phyloP scores from a whole-genome alignment of 1,284 basidiomycete genomes.

The Agroathelia rolfsii region DNA sequence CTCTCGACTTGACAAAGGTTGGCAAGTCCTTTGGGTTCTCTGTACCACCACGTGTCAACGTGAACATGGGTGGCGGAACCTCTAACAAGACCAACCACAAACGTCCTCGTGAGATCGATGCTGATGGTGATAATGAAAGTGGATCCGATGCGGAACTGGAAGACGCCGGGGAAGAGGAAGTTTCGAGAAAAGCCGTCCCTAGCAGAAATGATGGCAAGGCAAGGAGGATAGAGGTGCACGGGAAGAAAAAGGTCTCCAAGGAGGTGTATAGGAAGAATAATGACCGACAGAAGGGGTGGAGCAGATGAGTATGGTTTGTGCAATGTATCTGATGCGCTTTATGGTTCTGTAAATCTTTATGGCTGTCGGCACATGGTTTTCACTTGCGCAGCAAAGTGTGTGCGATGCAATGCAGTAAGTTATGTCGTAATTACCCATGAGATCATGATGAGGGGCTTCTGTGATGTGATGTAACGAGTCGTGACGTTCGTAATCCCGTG shows the following conservation, averaged over 20 bases:
- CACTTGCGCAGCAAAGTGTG: too few species aligned
- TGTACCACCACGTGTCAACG: constrained; percentile 85
- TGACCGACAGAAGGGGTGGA: constrained; percentile 38
- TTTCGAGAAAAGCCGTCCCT: constrained; percentile 7
- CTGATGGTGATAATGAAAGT: too few species aligned
- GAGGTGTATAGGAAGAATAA: constrained; percentile 57
- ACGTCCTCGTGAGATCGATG: too few species aligned
- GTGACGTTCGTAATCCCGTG: too few species aligned
- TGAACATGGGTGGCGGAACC: constrained; percentile 55
- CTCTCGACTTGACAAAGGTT: constrained; percentile 89
- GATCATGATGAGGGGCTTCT: too few species aligned
- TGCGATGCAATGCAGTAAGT: too few species aligned
- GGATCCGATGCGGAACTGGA: too few species aligned
- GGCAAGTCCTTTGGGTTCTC: constrained; percentile 94
- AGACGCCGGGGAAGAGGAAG: constrained; percentile 37
- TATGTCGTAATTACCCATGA: too few species aligned
- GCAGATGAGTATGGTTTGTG: constrained; percentile 67
- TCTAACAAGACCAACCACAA: too few species aligned
- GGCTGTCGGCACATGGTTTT: too few species aligned
- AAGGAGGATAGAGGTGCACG: constrained; percentile 54
- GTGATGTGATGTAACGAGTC: too few species aligned
- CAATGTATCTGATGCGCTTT: constrained; percentile 21
- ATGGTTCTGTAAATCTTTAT: constrained; percentile 6
- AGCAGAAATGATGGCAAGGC: constrained; percentile 29
- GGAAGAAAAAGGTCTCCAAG: constrained; percentile 57